Base-by-base conservation (phyloP, 2,329 filamentous ascomycete genomes). In the Penicillium sp. region DNA sequence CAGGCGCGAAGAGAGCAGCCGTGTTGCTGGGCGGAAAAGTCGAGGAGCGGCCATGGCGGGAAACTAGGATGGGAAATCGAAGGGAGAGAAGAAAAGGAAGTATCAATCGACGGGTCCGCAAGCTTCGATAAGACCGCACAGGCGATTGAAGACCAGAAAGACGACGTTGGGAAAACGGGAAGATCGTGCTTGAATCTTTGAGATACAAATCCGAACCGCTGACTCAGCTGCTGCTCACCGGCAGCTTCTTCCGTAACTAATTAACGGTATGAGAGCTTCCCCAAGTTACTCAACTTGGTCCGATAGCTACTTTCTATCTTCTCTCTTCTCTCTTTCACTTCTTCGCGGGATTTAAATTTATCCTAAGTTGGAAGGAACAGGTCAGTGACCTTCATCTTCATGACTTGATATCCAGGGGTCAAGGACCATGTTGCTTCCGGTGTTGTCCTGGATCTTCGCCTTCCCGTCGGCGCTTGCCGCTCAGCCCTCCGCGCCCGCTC, bases 401-500 rank as follows among this genome's bases (percentile, higher is more conserved):
- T 6, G 18, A 12, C 7, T 20, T 40, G 23, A 24, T 40, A 10
- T 15, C 38, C 6, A 15, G 38, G 40, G 42, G 44, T n/a, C 28
- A 2, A 28, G 15, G 29, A 44, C 15, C n/a, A 46, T 55, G 49
- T 54, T 53, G 41, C 56, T 45, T 42, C 59, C 46, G 44, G 57
- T 51, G 42, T 56, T 52, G 49, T 58, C 47, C 48, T 57, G 47
- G 50, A 55, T 53, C 55, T 63, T 53, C 47, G 60, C 56, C 54
- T 64, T 53, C 48, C 62, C 56, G 60, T 67, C 33, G 59, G 59
- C 47, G 42, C 60, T 70, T 52, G 80, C 79, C 53, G 79, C 84
- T 51, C 93, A 98, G 70, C 92, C 92, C 8, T 83, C 82, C 49
- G 89, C 92, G 46, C 84, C 84, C n/a, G 72, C 80, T 35, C 89